Base-by-base conservation (phyloP, 345 rosid genomes). In the Pugionium cornutum region DNA sequence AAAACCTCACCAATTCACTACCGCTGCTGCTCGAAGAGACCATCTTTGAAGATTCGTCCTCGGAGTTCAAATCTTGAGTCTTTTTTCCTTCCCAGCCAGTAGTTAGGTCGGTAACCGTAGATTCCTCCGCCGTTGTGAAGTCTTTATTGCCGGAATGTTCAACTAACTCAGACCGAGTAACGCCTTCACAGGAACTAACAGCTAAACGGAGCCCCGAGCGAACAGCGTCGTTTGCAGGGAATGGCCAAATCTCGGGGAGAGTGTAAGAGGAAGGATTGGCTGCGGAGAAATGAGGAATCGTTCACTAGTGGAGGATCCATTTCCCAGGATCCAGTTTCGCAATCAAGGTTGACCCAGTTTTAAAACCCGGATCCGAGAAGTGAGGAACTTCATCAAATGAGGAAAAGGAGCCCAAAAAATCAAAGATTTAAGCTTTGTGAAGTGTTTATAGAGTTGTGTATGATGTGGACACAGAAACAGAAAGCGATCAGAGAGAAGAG, bases 231-330 rank as follows among this genome's bases (percentile, higher is more conserved):
- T 80, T 82, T 27, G 74, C 58, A 30, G 88, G 81, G 63, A 81
- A 80, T 49, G 86, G 84, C 99, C 96, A 94, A 87, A 90, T 94
- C 88, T 85, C 99, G 34, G 89, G 81, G 70, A 88, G 76, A 73
- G 80, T 82, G 79, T 84, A 88, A 68, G 97, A 84, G 11, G 90
- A 81, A 9, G 90, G 94, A 77, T 89, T 86, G 2, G 95, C 95
- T 26, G 89, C 79, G 18, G 96, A 85, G 80, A 91, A 91, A 30
- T 18, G 95, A 82, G 7, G 91, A 77, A 57, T 86, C 91, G 66
- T 79, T 86, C 70, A 86, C 70, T 44, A 89, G 77, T 18, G 97
- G 94, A 75, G 87, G 87, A 81, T 92, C 96, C 98, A 92, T 92
- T 73, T 50, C 66, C 44, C 45, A 66, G 9, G 57, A 51, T 3